Evolutionary conservation across 2,329 filamentous ascomycete genomes (phyloP), one percentile per base, ranked within the genome.

Genomic region (Trichoderma brevicompactum): DNA sequence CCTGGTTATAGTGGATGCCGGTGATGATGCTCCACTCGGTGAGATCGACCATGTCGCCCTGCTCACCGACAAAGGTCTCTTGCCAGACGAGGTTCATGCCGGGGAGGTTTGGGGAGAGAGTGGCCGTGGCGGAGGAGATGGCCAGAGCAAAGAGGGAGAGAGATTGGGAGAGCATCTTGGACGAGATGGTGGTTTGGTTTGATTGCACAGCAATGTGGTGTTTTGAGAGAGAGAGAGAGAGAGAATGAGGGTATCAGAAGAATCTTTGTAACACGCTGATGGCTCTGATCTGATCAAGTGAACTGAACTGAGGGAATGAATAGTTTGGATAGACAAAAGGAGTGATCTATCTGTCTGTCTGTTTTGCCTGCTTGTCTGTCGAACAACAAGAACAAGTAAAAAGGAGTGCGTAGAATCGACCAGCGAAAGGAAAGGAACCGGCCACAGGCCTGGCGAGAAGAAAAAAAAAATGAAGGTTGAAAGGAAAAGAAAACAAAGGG

Each of bases 1-100:
- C 83, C 69, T 78, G 76, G 76, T 85, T 85, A 70, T 79, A 77
- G 66, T 78, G 72, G n/a, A 81, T 69, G 72, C 81, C 72, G 17
- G 76, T 73, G 40, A 78, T 76, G 64, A 82, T 76, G 72, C 81
- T 80, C 83, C 83, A 85, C 66, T 69, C 78, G 49, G 70, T 68
- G 5, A 69, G 28, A 72, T 80, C 77, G 49, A 79, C 77, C 9
- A 72, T 62, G 13, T 72, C 69, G 6, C 80, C 82, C 13, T 77
- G 72, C 7, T 74, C 63, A 10, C 82, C 82, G 23, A 69, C 38
- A 68, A 85, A 85, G 19, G 69, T 75, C 19, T 84, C 82, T 49
- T 77, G 71, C 81, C 82, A 85, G 65, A 80, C 66, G 7, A 79
- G 70, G 23, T 72, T 78, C 71, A 79, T 80, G 48, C 80, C 81